Conservation (phyloP, 129 eudicot genomes). For the Pittosporum tobira region DNA sequence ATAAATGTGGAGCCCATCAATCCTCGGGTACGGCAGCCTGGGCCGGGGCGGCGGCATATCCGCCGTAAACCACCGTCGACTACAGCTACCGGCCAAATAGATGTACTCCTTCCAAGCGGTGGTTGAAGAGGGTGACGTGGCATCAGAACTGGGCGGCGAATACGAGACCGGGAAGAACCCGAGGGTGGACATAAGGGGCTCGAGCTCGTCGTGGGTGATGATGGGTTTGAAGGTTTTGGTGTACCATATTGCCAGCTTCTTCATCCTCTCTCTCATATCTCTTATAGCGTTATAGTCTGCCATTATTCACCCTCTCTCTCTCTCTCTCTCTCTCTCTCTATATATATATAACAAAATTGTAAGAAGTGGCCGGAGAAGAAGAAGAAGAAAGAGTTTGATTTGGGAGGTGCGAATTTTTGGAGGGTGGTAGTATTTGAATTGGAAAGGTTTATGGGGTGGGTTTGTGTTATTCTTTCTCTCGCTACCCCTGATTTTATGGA, state of each 20-base stretch:
- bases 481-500: too few species aligned
- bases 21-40: slow-evolving; percentile 40
- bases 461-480: too few species aligned
- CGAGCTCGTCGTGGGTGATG: slow-evolving; percentile 38
- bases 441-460: too few species aligned
- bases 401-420: neutral
- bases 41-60: slow-evolving; percentile 26
- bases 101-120: slow-evolving; percentile 37
- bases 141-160: neutral
- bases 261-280: slow-evolving; percentile 27
- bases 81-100: slow-evolving; percentile 17
- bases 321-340: too few species aligned
- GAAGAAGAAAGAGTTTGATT: neutral
- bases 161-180: slow-evolving; percentile 31
- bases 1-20: slow-evolving; percentile 40
- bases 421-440: too few species aligned
- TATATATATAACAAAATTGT: too few species aligned
- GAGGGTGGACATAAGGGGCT: slow-evolving; percentile 33
- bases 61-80: neutral
- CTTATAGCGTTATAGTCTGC: too few species aligned
- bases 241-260: slow-evolving; percentile 43
- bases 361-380: neutral
- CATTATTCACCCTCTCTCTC: too few species aligned
- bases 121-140: slow-evolving; percentile 3
- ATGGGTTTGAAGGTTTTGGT: slow-evolving; percentile 45